phyloP scores from a whole-genome alignment of 2,329 filamentous ascomycete genomes.

The Pseudocercospora cruenta region DNA sequence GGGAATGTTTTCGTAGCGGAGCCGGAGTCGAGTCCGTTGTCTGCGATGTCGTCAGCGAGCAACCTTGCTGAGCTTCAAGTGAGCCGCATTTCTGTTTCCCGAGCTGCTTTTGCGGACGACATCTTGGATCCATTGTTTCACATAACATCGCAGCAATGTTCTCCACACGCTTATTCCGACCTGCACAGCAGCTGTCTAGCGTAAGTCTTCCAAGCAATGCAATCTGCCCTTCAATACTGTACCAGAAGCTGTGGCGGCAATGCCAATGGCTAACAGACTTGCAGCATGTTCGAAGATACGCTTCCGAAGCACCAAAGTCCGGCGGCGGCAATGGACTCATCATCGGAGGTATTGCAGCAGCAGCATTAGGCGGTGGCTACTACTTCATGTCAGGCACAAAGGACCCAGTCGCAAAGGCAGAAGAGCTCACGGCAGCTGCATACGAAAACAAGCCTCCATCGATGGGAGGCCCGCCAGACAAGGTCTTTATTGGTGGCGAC shows the following conservation, averaged over 20 bases:
- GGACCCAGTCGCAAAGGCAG: slow-evolving; percentile 30
- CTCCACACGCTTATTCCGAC: slow-evolving; percentile 31
- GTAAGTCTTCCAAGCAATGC: slow-evolving; percentile 35
- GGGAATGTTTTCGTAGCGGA: not conserved
- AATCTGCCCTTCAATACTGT: slow-evolving; percentile 14
- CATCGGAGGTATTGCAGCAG: slow-evolving; percentile 63
- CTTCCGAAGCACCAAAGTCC: slow-evolving; percentile 60
- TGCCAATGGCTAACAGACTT: slow-evolving; percentile 20
- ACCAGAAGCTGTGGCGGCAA: not conserved
- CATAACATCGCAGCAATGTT: slow-evolving; percentile 25
- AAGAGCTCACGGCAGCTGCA: slow-evolving; percentile 38
- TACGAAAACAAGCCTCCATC: slow-evolving; percentile 44
- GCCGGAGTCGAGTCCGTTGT: not conserved
- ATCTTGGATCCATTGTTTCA: not conserved
- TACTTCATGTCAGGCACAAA: slow-evolving; percentile 43
- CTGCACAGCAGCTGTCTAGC: slow-evolving; percentile 37
- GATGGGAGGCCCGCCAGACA: slow-evolving; percentile 46
- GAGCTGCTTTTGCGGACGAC: not conserved
- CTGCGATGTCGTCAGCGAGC: not conserved
- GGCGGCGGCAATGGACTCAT: slow-evolving; percentile 65
- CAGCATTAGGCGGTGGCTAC: slow-evolving; percentile 61
- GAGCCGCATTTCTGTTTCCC: slow-evolving; percentile 7
- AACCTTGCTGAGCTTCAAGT: not conserved
- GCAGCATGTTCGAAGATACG: slow-evolving; percentile 72
- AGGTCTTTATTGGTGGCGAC: slow-evolving; percentile 77